Conservation (phyloP, 495 filamentous ascomycete genomes). For the Filosporella fistucella region DNA sequence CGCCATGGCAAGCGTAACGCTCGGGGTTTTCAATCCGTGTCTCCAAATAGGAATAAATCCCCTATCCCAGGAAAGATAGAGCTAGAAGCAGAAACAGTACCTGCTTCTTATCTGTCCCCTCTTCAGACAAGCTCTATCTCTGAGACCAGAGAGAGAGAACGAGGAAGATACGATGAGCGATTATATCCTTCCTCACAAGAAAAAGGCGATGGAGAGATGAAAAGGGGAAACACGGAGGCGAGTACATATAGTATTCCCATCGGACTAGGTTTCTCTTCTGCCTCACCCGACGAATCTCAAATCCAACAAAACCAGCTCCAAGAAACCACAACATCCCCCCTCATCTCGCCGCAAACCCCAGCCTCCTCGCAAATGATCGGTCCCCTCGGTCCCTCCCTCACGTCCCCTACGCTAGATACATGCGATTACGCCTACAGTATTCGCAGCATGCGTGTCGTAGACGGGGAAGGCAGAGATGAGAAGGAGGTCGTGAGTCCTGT, state of each 20-base stretch:
- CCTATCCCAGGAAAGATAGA: not conserved
- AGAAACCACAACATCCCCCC: not conserved
- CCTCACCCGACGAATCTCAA: not conserved
- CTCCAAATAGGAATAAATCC: too few species aligned
- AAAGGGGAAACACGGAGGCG: not conserved
- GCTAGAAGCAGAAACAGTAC: conserved; percentile 7
- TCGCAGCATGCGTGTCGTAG: too few species aligned
- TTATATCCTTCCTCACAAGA: too few species aligned
- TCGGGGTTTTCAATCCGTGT: too few species aligned
- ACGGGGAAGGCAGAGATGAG: too few species aligned
- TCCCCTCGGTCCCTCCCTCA: not conserved
- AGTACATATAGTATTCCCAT: conserved; percentile 10
- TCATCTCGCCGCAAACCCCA: not conserved
- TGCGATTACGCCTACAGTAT: too few species aligned
- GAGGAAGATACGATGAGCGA: too few species aligned
- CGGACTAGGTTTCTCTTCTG: conserved; percentile 1
- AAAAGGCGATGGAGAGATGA: too few species aligned
- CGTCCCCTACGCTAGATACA: too few species aligned
- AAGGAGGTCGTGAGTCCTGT: too few species aligned
- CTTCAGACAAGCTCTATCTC: not conserved
- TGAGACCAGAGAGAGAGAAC: not conserved
- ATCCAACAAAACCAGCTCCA: too few species aligned
- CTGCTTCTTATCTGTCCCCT: not conserved
- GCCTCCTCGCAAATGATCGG: not conserved
- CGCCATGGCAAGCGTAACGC: too few species aligned